Percentiles rank a stretch among this genome's conserved stretches.
phyloP scores from a whole-genome alignment of 306 rosid species.

The Alnus glutinosa region DNA sequence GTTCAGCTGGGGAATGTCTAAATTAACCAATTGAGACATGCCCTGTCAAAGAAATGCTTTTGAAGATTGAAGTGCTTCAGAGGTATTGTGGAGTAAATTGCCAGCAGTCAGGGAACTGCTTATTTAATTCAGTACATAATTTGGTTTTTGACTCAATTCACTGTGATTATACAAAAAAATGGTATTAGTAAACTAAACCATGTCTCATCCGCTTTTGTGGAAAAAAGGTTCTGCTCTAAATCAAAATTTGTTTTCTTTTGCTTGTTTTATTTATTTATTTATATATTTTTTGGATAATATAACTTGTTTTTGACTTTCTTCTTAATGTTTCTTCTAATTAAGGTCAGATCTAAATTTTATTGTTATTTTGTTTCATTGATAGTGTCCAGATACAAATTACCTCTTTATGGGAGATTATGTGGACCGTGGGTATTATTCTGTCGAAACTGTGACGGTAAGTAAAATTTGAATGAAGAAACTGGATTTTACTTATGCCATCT shows the following conservation, averaged over 20 bases:
- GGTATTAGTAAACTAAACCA: background rate
- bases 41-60: constrained; percentile 37
- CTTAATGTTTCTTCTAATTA: background rate
- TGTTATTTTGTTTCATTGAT: constrained; percentile 33
- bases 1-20: constrained; percentile 46
- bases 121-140: constrained; percentile 26
- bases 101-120: constrained; percentile 31
- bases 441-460: constrained; percentile 96
- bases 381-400: constrained; percentile 99
- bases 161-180: background rate
- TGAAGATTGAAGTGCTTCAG: constrained; percentile 41
- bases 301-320: background rate
- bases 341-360: constrained; percentile 23
- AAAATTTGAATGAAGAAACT: constrained; percentile 7
- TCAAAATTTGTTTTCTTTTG: constrained; percentile 1
- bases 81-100: constrained; percentile 40
- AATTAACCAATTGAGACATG: constrained; percentile 40
- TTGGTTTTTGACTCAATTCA: background rate
- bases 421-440: constrained; percentile 99
- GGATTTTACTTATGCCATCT: constrained; percentile 4
- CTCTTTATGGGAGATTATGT: constrained; percentile 99
- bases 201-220: background rate
- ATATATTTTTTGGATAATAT: constrained; percentile 3
- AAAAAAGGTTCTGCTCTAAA: background rate
- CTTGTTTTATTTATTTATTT: constrained; percentile 1